Evolutionary conservation across 179 eudicot species (phyloP).

Genomic region (Monotropa hypopitys): DNA sequence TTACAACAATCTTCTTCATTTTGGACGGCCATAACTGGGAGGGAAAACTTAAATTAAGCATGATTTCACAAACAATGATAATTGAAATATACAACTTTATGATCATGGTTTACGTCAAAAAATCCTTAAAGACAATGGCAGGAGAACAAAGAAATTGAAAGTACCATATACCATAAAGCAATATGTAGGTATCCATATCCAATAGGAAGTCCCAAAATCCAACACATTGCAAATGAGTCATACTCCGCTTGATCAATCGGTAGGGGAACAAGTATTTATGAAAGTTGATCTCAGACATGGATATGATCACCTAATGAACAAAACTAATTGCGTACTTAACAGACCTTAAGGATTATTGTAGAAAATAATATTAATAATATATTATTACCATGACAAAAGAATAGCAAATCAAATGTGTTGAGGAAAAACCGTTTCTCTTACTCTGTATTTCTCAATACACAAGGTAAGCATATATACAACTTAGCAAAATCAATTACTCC

Average conservation of each 20-base stretch:
- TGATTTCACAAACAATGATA: neutral
- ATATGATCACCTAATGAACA: neutral
- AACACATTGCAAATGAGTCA: neutral
- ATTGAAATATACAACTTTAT: neutral
- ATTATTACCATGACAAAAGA: no score
- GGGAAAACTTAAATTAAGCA: neutral
- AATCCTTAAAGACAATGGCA: neutral
- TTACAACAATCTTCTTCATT: neutral
- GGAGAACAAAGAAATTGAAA: neutral
- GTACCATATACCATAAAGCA: neutral
- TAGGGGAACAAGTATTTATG: neutral
- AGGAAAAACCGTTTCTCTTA: no score
- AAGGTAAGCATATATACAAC: no score
- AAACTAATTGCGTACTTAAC: neutral
- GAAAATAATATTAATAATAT: no score
- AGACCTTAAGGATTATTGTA: no score
- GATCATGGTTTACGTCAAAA: no score
- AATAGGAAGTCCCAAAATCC: neutral
- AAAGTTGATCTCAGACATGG: neutral
- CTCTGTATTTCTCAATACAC: no score
- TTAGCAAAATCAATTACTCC: no score
- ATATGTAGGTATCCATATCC: neutral
- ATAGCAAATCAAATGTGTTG: no score
- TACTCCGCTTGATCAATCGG: neutral
- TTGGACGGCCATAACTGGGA: neutral